phyloP scores from a whole-genome alignment of 2,329 filamentous ascomycete species.

The Colletotrichum incanum region DNA sequence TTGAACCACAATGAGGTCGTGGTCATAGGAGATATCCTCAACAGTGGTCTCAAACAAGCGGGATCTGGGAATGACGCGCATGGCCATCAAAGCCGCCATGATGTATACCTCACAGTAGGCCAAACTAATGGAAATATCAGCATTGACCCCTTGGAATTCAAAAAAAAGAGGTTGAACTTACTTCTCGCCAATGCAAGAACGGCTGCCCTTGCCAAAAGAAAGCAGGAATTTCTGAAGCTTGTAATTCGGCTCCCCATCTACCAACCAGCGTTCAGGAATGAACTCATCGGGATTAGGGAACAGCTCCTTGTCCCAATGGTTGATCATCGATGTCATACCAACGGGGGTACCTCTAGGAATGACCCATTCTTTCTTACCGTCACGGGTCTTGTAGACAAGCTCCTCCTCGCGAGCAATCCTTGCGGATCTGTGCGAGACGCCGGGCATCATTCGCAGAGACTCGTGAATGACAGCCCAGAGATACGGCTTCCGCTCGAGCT shows the following conservation, averaged over 20 bases:
- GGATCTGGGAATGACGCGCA: constrained; percentile 50
- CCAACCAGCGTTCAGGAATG: constrained; percentile 47
- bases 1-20: constrained; percentile 48
- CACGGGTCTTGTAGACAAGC: constrained; percentile 45
- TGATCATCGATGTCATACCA: constrained; percentile 45
- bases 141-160: background rate
- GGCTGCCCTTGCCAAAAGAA: constrained; percentile 44
- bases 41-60: constrained; percentile 49
- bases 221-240: constrained; percentile 44
- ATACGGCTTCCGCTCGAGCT: constrained; percentile 59
- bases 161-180: constrained; percentile 18
- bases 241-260: constrained; percentile 36
- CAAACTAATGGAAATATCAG: constrained; percentile 44
- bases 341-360: constrained; percentile 45
- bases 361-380: constrained; percentile 43
- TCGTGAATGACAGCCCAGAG: constrained; percentile 48
- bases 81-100: constrained; percentile 46
- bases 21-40: constrained; percentile 50
- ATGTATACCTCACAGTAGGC: constrained; percentile 52
- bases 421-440: constrained; percentile 43
- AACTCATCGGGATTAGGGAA: constrained; percentile 45
- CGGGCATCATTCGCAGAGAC: constrained; percentile 46
- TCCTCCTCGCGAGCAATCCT: constrained; percentile 45
- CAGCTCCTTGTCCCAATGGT: constrained; percentile 44
- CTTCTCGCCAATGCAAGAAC: constrained; percentile 46